Evolutionary conservation across 225 moss, liverwort and hornwort genomes (phyloP), one percentile per base, ranked within the genome.

Genomic region (Polytrichum formosum): DNA sequence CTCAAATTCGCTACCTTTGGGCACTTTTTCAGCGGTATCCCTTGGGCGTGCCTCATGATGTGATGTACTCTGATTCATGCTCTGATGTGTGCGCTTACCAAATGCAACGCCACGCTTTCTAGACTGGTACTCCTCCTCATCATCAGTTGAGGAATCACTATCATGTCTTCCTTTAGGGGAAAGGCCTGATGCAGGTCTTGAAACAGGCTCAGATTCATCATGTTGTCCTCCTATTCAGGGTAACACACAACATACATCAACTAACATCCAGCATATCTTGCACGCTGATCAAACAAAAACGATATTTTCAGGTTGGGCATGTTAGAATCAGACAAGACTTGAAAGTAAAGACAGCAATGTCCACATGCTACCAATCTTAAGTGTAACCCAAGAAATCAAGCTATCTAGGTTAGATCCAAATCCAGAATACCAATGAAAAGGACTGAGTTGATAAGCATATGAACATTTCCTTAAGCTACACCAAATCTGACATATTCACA

Each of bases 71-170:
- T 79, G 77, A 72, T 46, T 72, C 28, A 55, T 53, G 8, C 26
- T 72, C 46, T 13, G 16, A 46, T 46, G 46, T 35, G 64, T 53
- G 19, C 10, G 46, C 55, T 64, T 65, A 53, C 53, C 53, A 65
- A 29, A n/a, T 54, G 75, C 68, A 60, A 77, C 66, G 28, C 64
- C 77, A 77, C 68, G 77, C 71, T 82, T 82, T 79, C 76, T 79
- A 54, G 73, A 67, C 75, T 74, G 81, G 64, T 81, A 78, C 74
- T 82, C 84, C 56, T 77, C 79, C 76, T 84, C 84, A 66, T 84
- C 82, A 60, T 75, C 84, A 55, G 82, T 79, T 28, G 79, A 75
- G 64, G 81, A 79, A 75, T 82, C 80, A 82, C 77, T 77, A 55
- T 30, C 68, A 62, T 59, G 69, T 73, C 68, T 61, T 61, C 70